Evolutionary conservation across 2,329 filamentous ascomycete genomes (phyloP), one percentile per base, ranked within the genome.

Genomic region (Exophiala mesophila): DNA sequence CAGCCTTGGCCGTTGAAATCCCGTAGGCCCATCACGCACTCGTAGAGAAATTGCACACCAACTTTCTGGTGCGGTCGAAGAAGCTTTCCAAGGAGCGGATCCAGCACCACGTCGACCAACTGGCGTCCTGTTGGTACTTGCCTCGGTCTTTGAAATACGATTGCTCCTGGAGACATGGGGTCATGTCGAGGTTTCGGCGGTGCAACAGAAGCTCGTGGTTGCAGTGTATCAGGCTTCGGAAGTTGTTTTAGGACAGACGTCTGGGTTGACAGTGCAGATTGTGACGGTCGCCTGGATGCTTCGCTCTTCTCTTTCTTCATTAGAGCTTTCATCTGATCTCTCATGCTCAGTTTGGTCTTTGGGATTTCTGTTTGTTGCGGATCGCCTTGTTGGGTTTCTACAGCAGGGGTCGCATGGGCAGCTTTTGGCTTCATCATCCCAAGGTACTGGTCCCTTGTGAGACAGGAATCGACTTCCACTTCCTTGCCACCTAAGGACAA

Each of bases 1-100:
- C 81, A 82, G 17, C 82, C 82, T 60, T 82, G 74, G 1, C 82
- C 82, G 54, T 77, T 77, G 48, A 75, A 80, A 30, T 72, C 66
- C 30, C 80, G 72, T 71, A 85, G 75, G 4, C 82, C 82, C 82
- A 86, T 86, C 0, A 86, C 78, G 57, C 82, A 85, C 61, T 86
- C 82, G 55, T 87, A 87, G 31, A 87, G 60, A 54, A 87, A 86
- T 36, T 76, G 69, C 1, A 86, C 80, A 16, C 83, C 83, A 55
- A 82, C 77, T 10, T 78, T 72, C 57, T 87, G 83, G 58, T 87
- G 83, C 9, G 77, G 74, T 19, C 82, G 74, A 6, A 87, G 65
- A 52, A 79, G 72, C 49, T 76, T 78, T 5, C 69, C 66, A 12
- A 87, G 58, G 8, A 83, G 62, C 2, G 83, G 83, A 59, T 87